Evolutionary conservation across 148 eudicot genomes (phyloP).

Genomic region (Beta vulgaris): DNA sequence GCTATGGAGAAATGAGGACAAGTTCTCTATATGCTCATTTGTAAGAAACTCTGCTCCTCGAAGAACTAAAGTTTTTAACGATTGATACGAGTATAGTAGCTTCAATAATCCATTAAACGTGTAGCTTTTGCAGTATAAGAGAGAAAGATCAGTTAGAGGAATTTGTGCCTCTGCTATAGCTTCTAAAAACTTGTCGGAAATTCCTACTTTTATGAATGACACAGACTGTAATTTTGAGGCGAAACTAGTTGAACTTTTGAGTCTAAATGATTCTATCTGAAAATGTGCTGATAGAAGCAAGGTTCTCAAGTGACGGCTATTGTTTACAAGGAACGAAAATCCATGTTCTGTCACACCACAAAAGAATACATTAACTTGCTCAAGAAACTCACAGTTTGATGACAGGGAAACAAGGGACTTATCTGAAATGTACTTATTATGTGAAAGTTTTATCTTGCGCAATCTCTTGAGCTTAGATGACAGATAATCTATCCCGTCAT

Average conservation of each 20-base stretch:
- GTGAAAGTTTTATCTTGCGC: constrained; percentile 18
- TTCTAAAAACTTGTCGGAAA: constrained; percentile 26
- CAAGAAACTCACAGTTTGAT: constrained; percentile 17
- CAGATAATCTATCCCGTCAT: constrained; percentile 22
- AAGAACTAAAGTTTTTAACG: constrained; percentile 15
- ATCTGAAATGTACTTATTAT: constrained; percentile 18
- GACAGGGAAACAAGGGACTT: constrained; percentile 29
- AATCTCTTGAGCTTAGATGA: constrained; percentile 24
- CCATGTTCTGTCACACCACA: constrained; percentile 24
- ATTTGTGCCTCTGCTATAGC: constrained; percentile 19
- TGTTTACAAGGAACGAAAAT: constrained; percentile 19
- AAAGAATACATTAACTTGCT: constrained; percentile 1
- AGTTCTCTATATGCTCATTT: constrained; percentile 13
- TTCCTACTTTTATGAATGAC: not conserved
- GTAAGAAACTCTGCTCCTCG: constrained; percentile 24
- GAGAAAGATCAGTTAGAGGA: constrained; percentile 21
- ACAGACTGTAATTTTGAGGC: constrained; percentile 10
- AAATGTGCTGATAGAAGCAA: constrained; percentile 12
- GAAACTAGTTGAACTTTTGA: not conserved
- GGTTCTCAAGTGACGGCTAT: constrained; percentile 18
- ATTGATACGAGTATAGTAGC: constrained; percentile 14
- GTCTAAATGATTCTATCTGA: not conserved
- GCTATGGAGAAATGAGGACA: constrained; percentile 18
- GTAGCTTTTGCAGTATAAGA: constrained; percentile 19
- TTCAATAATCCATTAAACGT: constrained; percentile 26